Percentiles rank a stretch among this genome's conserved stretches.
phyloP scores from a whole-genome alignment of 306 rosid species.

The Glycyrrhiza uralensis region DNA sequence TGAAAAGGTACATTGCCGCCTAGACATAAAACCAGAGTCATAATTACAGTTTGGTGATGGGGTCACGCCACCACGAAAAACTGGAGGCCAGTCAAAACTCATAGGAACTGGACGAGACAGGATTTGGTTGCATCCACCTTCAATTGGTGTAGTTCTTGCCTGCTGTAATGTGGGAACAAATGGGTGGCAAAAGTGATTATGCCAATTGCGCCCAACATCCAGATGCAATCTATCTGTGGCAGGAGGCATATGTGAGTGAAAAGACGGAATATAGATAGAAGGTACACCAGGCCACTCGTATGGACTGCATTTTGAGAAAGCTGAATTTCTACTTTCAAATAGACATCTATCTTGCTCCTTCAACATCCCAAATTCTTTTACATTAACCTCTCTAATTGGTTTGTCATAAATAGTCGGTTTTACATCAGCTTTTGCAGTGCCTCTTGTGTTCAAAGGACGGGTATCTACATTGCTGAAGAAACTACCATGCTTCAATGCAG shows the following conservation, averaged over 20 bases:
- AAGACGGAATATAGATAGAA: constrained; percentile 65
- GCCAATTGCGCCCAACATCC: constrained; percentile 95
- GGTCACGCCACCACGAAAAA: constrained; percentile 67
- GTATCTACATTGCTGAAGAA: constrained; percentile 34
- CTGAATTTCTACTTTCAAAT: constrained; percentile 48
- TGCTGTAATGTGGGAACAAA: constrained; percentile 71
- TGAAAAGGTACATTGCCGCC: constrained; percentile 63
- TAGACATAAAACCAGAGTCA: constrained; percentile 70
- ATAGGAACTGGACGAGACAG: constrained; percentile 61
- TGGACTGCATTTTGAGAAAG: constrained; percentile 58
- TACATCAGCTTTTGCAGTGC: constrained; percentile 32
- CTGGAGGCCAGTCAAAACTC: constrained; percentile 98
- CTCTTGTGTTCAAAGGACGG: constrained; percentile 22
- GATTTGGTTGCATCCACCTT: constrained; percentile 67
- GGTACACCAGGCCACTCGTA: constrained; percentile 92
- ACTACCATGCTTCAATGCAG: constrained; percentile 31
- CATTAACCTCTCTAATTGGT: constrained; percentile 44
- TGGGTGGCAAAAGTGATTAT: constrained; percentile 80
- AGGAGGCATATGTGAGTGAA: constrained; percentile 74
- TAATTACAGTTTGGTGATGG: constrained; percentile 59
- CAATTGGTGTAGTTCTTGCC: constrained; percentile 53
- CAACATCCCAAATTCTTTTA: constrained; percentile 43
- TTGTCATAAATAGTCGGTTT: constrained; percentile 44
- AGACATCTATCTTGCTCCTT: constrained; percentile 45
- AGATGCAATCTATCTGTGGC: constrained; percentile 93